Evolutionary conservation across 257 asterid genomes (phyloP), one percentile per base, ranked within the genome.

Genomic region (Solanum medicagineum): DNA sequence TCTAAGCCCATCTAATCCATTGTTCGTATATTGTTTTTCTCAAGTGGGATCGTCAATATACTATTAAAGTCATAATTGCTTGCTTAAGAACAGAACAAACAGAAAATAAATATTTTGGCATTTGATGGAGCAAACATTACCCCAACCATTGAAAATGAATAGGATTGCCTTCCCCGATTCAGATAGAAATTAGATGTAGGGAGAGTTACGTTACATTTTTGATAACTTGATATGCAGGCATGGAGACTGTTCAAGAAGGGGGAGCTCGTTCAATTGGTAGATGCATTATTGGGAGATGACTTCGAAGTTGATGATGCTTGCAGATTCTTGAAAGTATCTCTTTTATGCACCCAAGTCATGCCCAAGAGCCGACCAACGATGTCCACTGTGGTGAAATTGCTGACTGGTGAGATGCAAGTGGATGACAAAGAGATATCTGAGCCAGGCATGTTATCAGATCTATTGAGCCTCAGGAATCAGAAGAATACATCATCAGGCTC

Each of bases 361-460:
- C 97, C 96, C 11, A 91, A 88, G 83, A 69, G 26, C 71, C 94
- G 98, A 14, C 98, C 98, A 22, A 59, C 90, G 8, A 95, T 95
- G 98, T 89, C 98, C 36, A 63, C 51, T 1, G 92, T 91, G 51
- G 92, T 87, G 54, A 88, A 93, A 86, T 84, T 95, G 93, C 89
- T 94, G 87, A 88, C 87, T 19, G 97, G 96, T 12, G 94, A 93
- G 89, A 68, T 75, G 56, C 85, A 87, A 56, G 85, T 91, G 85
- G 90, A 86, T 8, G 93, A 86, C 59, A 84, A 40, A 62, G 85
- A 73, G 86, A 86, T 95, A 68, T 80, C 94, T 29, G 90, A 88
- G 85, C 98, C 95, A 6, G 92, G 93, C 63, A n/a, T 92, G 54
- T 45, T 91, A 29, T 84, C 87, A 3, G 95, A 91, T 57, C 88